Evolutionary conservation across 805 yeast genomes (phyloP).

Genomic region (Wickerhamomyces kurtzmanii): DNA sequence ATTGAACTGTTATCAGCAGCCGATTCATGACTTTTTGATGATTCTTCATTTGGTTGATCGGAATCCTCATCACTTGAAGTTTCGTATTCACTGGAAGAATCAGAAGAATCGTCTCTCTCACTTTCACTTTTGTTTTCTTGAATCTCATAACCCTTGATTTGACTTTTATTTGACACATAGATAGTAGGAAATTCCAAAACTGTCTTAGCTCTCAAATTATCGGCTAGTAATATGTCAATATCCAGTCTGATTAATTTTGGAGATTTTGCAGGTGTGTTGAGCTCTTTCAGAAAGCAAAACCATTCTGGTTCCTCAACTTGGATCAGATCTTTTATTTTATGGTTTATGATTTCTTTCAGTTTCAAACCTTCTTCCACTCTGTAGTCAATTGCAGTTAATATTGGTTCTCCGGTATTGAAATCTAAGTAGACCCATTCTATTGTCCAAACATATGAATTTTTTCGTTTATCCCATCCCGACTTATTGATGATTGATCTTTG

Average conservation of each 20-base stretch:
- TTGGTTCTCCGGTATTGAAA: slow-evolving; percentile 15
- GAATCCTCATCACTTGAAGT: slow-evolving; percentile 1
- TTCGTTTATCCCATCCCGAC: slow-evolving; percentile 58
- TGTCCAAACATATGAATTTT: slow-evolving; percentile 65
- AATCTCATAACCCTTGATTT: slow-evolving; percentile 18
- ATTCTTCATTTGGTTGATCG: too few relatives aligned
- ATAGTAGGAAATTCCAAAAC: slow-evolving; percentile 78
- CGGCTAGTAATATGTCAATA: slow-evolving; percentile 27
- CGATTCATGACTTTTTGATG: too few relatives aligned
- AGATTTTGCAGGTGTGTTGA: slow-evolving; percentile 19
- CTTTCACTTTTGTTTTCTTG: slow-evolving; percentile 7
- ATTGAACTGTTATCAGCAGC: too few relatives aligned
- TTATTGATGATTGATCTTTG: slow-evolving; percentile 52
- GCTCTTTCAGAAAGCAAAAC: slow-evolving; percentile 19
- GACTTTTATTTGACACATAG: slow-evolving; percentile 25
- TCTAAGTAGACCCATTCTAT: slow-evolving; percentile 55
- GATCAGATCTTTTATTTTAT: slow-evolving; percentile 10
- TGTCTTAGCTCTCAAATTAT: slow-evolving; percentile 40
- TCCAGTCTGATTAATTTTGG: slow-evolving; percentile 29
- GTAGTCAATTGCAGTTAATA: slow-evolving; percentile 25
- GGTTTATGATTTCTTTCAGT: slow-evolving; percentile 20
- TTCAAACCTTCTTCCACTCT: slow-evolving; percentile 22
- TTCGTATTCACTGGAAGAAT: slow-evolving; percentile 3
- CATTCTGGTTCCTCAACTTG: slow-evolving; percentile 12
- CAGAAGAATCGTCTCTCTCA: slow-evolving; percentile 4